Base-by-base conservation (phyloP, 495 filamentous ascomycete genomes). In the Zalerion maritima region DNA sequence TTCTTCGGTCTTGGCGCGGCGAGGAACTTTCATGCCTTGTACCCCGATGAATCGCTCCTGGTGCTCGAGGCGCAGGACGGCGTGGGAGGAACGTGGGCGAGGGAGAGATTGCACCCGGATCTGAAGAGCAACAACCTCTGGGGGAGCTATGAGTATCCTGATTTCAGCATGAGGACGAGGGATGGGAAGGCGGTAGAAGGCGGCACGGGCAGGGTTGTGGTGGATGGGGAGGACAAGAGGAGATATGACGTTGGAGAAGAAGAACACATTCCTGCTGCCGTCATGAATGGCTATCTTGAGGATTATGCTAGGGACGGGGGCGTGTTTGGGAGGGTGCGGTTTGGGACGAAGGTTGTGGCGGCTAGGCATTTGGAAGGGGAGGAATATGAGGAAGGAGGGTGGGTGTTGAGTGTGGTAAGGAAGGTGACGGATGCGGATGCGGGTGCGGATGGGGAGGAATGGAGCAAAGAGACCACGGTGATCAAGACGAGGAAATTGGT, bases 51-150 rank as follows among this genome's bases (percentile, higher is more conserved):
- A n/a, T 45, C 44, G 5, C 36, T 64, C 16, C 49, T 38, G 13
- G 36, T 64, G 10, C 45, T 57, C 24, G 60, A 64, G 26, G 42
- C 45, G 9, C 46, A 42, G 28, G 44, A 18, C 22, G 44, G 33
- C 6, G 45, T 85, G 15, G 81, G 81, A 5, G 80, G 81, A 17
- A 67, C 73, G 22, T 87, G 81, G 81, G 61, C 69, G 3, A 52
- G 64, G 19, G 52, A 75, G 18, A 55, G 72, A 0, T 52, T 78
- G 16, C 84, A 82, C 44, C 67, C 69, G 5, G 73, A 73, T 6
- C 63, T 86, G 14, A 72, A 69, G 29, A 69, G 75, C 25, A 66
- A 66, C 41, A 66, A 64, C 22, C 34, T 62, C 7, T 39, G 70
- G 12, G 74, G 76, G 7, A 75, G 64, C 3, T 73, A 74, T 42